Conservation (phyloP, 163 green algal species). For the Scenedesmus sp. region DNA sequence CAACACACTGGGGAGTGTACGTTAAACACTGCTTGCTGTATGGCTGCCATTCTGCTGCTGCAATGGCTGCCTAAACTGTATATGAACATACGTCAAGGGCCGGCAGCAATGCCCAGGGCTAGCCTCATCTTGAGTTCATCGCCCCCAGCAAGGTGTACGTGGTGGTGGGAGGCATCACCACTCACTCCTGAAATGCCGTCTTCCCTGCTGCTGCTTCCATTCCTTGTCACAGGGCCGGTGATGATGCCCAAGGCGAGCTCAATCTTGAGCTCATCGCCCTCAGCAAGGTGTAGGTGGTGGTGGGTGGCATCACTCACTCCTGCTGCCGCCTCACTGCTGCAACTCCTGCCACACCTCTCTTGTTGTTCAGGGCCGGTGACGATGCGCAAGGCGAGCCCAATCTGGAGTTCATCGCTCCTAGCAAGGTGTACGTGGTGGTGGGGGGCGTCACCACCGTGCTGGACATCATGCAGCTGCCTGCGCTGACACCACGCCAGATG, state of each 20-base stretch:
- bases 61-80: too few species aligned
- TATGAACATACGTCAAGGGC: too few species aligned
- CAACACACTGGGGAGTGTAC: too few species aligned
- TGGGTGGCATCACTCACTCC: too few species aligned
- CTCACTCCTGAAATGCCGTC: background rate
- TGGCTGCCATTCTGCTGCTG: too few species aligned
- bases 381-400: conserved; percentile 45
- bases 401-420: conserved; percentile 84
- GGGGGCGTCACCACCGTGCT: conserved; percentile 28
- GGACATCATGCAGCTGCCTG: conserved; percentile 50
- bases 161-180: conserved; percentile 22
- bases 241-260: background rate
- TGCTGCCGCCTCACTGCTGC: too few species aligned
- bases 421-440: conserved; percentile 51
- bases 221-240: background rate
- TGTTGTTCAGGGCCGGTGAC: too few species aligned
- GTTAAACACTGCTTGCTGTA: too few species aligned
- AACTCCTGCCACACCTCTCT: too few species aligned
- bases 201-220: background rate
- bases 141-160: conserved; percentile 62
- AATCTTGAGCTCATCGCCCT: too few species aligned
- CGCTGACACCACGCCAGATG: conserved; percentile 42
- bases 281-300: too few species aligned
- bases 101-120: background rate
- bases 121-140: conserved; percentile 83